Conservation (phyloP, 2,329 filamentous ascomycete species). For the Dactylonectria estremocensis region DNA sequence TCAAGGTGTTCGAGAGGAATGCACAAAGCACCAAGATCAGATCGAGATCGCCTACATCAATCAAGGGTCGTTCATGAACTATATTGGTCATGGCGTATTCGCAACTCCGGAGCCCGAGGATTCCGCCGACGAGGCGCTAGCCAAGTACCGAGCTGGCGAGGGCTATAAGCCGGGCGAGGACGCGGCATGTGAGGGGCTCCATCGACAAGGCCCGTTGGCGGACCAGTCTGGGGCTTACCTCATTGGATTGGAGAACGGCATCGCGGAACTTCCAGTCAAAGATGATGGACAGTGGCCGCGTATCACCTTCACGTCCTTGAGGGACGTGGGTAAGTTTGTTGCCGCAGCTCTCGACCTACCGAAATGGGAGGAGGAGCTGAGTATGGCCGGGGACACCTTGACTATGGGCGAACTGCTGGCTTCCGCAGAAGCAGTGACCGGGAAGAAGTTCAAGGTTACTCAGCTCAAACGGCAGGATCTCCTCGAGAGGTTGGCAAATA, state of each 20-base stretch:
- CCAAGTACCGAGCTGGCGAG: slow-evolving; percentile 1
- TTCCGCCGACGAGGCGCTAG: not conserved
- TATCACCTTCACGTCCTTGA: slow-evolving; percentile 1
- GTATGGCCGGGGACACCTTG: not conserved
- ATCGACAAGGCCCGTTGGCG: slow-evolving; percentile 5
- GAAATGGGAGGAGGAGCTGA: not conserved
- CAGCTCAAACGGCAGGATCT: not conserved
- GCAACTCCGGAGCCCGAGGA: not conserved
- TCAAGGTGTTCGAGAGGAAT: slow-evolving; percentile 6
- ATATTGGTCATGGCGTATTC: slow-evolving; percentile 1
- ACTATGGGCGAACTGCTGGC: slow-evolving; percentile 6
- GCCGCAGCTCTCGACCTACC: slow-evolving; percentile 1
- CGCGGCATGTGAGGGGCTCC: slow-evolving; percentile 2
- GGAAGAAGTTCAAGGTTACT: slow-evolving; percentile 5
- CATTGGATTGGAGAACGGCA: slow-evolving; percentile 1
- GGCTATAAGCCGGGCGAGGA: slow-evolving; percentile 2
- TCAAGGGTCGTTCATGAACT: slow-evolving; percentile 1
- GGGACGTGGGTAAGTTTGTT: slow-evolving; percentile 4
- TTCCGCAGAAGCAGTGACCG: not conserved
- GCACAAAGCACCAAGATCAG: not conserved
- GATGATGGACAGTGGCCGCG: slow-evolving; percentile 2
- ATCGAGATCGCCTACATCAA: not conserved
- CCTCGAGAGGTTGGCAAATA: not conserved
- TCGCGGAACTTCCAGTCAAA: slow-evolving; percentile 1
- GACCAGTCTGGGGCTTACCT: not conserved